phyloP scores from a whole-genome alignment of 306 rosid species.

The Sindora glabra region DNA sequence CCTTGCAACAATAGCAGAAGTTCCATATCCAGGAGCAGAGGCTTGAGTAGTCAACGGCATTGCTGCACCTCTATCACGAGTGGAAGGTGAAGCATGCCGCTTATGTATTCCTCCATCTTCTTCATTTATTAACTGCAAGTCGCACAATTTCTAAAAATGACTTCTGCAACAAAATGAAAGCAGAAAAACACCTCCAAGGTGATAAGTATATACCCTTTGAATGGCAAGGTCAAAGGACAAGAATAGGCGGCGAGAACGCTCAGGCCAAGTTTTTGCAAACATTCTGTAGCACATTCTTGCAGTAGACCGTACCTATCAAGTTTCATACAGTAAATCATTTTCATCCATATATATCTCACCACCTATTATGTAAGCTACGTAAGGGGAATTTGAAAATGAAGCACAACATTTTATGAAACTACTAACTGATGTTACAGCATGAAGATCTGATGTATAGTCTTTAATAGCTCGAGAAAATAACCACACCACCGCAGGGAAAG shows the following conservation, averaged over 20 bases:
- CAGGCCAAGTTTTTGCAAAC: conserved; percentile 99
- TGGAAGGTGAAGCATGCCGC: conserved; percentile 85
- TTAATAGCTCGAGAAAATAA: background rate
- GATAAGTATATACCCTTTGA: conserved; percentile 68
- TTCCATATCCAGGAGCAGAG: conserved; percentile 89
- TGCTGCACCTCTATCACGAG: conserved; percentile 77
- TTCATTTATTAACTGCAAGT: conserved; percentile 84
- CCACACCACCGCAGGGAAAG: background rate
- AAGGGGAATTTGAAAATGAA: background rate
- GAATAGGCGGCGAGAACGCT: conserved; percentile 78
- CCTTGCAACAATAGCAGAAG: conserved; percentile 99
- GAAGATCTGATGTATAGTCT: background rate
- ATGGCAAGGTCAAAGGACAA: conserved; percentile 84
- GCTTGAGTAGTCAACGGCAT: conserved; percentile 48
- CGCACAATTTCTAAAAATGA: conserved; percentile 11
- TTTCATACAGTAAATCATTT: conserved; percentile 18
- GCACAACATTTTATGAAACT: background rate
- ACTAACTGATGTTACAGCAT: background rate
- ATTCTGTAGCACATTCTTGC: conserved; percentile 98
- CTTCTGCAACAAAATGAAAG: conserved; percentile 10
- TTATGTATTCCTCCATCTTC: conserved; percentile 96
- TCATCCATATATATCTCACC: background rate
- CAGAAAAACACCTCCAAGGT: conserved; percentile 17
- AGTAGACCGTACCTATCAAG: conserved; percentile 82
- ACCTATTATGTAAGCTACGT: background rate